phyloP scores from a whole-genome alignment of 805 yeast species.

The Teunomyces funiuensis region DNA sequence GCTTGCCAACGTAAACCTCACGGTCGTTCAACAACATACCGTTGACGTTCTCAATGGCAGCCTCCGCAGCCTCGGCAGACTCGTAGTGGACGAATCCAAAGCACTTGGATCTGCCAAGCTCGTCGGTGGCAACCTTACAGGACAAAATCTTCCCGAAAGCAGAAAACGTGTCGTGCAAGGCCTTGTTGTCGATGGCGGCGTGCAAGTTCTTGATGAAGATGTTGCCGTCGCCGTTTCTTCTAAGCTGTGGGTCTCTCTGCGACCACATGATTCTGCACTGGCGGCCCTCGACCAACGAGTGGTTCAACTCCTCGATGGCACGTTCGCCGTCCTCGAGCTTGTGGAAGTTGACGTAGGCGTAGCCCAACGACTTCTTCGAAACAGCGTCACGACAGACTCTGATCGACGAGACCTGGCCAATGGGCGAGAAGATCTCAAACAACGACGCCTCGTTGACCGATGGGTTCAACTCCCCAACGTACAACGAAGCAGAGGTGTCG shows the following conservation, averaged over 20 bases:
- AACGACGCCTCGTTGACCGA: constrained; percentile 90
- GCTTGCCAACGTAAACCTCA: constrained; percentile 95
- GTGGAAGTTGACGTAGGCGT: constrained; percentile 97
- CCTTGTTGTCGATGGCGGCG: constrained; percentile 98
- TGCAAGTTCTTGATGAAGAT: constrained; percentile 97
- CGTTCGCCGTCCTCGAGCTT: constrained; percentile 85
- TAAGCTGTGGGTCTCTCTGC: constrained; percentile 94
- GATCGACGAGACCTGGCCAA: constrained; percentile 94
- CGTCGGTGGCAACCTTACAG: constrained; percentile 96
- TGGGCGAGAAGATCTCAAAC: constrained; percentile 90
- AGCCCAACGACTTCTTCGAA: constrained; percentile 94
- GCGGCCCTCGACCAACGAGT: constrained; percentile 88
- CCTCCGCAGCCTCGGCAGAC: constrained; percentile 85
- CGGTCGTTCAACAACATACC: constrained; percentile 97
- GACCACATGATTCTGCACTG: constrained; percentile 99
- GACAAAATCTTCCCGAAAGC: constrained; percentile 95
- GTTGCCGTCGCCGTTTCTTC: constrained; percentile 96
- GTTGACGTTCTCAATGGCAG: constrained; percentile 95
- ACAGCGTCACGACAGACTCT: constrained; percentile 99
- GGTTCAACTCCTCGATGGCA: constrained; percentile 95
- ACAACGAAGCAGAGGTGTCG: constrained; percentile 77
- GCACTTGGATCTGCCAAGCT: constrained; percentile 86
- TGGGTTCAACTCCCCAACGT: constrained; percentile 96
- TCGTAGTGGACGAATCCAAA: constrained; percentile 98
- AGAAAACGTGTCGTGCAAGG: constrained; percentile 95